These are phyloP conservation scores for Rachicladosporium sp. DNA, from an alignment of 2,329 filamentous ascomycete genomes.

Conservation along the genomic window DNA sequence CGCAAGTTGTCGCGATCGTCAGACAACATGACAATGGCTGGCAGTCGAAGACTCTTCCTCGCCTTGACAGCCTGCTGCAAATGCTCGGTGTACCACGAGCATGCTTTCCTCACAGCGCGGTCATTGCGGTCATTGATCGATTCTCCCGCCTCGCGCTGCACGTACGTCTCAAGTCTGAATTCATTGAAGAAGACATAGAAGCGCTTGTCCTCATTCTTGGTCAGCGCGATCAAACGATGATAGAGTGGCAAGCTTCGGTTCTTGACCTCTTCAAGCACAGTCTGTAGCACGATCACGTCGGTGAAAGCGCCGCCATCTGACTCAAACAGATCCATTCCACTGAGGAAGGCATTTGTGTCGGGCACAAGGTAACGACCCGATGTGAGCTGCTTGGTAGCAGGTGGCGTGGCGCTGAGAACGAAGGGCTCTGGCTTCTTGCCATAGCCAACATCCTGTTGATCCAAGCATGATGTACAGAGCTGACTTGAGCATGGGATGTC, in stretches of 20 bases:
- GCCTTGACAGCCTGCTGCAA: conserved; percentile 50
- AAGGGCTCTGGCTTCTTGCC: conserved; percentile 67
- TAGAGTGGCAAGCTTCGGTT: conserved; percentile 90
- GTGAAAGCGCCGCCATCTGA: conserved; percentile 72
- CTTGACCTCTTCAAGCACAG: conserved; percentile 88
- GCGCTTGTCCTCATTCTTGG: conserved; percentile 90
- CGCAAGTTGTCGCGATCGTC: conserved; percentile 80
- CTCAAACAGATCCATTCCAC: conserved; percentile 95
- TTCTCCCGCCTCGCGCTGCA: conserved; percentile 62
- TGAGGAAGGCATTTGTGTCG: conserved; percentile 90
- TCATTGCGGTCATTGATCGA: conserved; percentile 96
- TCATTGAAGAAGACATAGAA: conserved; percentile 99
- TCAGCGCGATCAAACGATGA: conserved; percentile 79
- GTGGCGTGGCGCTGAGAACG: conserved; percentile 77
- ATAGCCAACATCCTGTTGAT: conserved; percentile 55
- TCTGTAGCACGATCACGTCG: conserved; percentile 93
- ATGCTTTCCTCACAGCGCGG: conserved; percentile 72
- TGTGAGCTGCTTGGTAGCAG: conserved; percentile 68
- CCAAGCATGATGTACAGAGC: conserved; percentile 65
- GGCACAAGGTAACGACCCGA: conserved; percentile 89
- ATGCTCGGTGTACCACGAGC: conserved; percentile 83
- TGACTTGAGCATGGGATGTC: conserved; percentile 96
- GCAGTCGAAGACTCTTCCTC: conserved; percentile 43
- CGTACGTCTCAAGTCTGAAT: conserved; percentile 83
- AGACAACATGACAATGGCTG: conserved; percentile 81